Percentiles rank a stretch among this genome's conserved stretches.
These are phyloP conservation scores for Arabidopsis lyrata DNA, from an alignment of 441 rosid species.

Conservation along the genomic window DNA sequence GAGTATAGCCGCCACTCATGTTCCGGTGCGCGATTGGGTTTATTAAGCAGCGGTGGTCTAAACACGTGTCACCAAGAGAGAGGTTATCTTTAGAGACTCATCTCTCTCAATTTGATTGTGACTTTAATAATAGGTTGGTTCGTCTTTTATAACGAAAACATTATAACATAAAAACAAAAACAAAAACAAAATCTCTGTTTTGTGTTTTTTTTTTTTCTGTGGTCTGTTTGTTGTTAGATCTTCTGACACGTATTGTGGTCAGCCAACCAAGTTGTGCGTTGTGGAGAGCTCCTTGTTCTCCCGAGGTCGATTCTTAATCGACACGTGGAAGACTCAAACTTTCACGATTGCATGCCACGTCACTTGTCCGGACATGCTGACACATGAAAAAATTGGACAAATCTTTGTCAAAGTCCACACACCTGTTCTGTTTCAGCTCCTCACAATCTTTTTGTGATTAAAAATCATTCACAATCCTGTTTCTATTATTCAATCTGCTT, in stretches of 20 bases:
- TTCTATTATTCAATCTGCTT: neutral
- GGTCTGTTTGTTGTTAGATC: constrained; percentile 8
- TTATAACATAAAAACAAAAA: neutral
- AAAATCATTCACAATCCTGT: constrained; percentile 2
- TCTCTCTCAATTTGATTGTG: constrained; percentile 35
- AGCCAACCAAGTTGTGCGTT: constrained; percentile 35
- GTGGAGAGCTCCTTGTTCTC: constrained; percentile 44
- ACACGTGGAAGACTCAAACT: constrained; percentile 34
- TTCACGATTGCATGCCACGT: constrained; percentile 16
- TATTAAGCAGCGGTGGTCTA: constrained; percentile 31
- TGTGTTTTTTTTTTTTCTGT: neutral
- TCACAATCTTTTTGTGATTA: neutral
- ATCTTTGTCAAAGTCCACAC: constrained; percentile 9
- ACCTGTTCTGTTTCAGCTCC: constrained; percentile 31
- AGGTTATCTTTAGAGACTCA: constrained; percentile 42
- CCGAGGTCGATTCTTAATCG: constrained; percentile 18
- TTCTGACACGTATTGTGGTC: constrained; percentile 42
- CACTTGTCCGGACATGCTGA: neutral
- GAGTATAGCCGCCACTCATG: constrained; percentile 34
- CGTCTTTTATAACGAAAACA: neutral
- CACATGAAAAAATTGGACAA: neutral
- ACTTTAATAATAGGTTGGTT: neutral
- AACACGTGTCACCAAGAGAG: constrained; percentile 32
- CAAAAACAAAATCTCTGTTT: neutral
- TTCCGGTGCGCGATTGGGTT: constrained; percentile 38